Percentiles rank a stretch among this genome's conserved stretches.
Conservation (phyloP, 768 basidiomycete species). For the Pulveroboletus frians region DNA sequence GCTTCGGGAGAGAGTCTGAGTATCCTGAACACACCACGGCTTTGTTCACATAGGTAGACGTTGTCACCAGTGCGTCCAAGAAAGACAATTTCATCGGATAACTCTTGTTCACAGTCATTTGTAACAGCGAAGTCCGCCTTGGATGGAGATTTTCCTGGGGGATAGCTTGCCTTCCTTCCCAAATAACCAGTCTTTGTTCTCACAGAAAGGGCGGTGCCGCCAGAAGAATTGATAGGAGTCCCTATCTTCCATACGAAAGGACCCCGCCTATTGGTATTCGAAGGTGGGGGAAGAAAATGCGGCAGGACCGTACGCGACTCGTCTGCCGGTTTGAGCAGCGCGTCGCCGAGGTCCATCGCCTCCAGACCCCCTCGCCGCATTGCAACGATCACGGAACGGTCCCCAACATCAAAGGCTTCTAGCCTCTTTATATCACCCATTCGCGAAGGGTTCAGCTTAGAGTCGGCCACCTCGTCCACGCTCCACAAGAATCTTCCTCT, state of each 20-base stretch:
- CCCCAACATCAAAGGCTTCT: conserved; percentile 74
- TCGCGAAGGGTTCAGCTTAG: conserved; percentile 35
- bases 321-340: conserved; percentile 73
- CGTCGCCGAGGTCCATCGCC: conserved; percentile 74
- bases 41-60: conserved; percentile 79
- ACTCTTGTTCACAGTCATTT: conserved; percentile 48
- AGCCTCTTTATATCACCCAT: conserved; percentile 82
- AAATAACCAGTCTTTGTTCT: conserved; percentile 39
- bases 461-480: conserved; percentile 48
- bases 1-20: conserved; percentile 53
- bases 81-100: conserved; percentile 70
- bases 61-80: conserved; percentile 73
- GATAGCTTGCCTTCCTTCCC: conserved; percentile 46
- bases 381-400: conserved; percentile 75
- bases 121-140: conserved; percentile 46
- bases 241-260: conserved; percentile 85
- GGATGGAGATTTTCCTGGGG: conserved; percentile 43
- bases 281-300: conserved; percentile 57
- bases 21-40: conserved; percentile 68
- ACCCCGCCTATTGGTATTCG: conserved; percentile 59
- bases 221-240: conserved; percentile 50
- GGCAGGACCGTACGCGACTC: conserved; percentile 71
- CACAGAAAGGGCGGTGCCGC: conserved; percentile 37
- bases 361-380: conserved; percentile 85
- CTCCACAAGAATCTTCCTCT: conserved; percentile 81